Percentiles rank a stretch among this genome's conserved stretches.
These are phyloP conservation scores for Baudoinia panamericana DNA, from an alignment of 495 filamentous ascomycete genomes.

Conservation along the genomic window DNA sequence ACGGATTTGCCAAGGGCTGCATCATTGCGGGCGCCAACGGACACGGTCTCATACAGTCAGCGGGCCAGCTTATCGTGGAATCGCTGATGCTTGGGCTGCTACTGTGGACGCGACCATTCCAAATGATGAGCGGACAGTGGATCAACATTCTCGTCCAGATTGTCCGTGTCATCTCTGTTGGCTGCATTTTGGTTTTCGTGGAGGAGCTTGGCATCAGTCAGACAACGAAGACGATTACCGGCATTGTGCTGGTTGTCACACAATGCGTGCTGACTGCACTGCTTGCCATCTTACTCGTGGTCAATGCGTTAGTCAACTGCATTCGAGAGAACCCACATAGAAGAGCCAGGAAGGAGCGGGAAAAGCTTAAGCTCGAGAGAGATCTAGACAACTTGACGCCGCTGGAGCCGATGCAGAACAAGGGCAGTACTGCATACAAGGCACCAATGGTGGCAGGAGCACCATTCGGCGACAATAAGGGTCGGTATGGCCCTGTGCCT, in stretches of 20 bases:
- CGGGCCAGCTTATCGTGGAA: constrained; percentile 71
- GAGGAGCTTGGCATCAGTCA: constrained; percentile 82
- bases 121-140: constrained; percentile 70
- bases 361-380: constrained; percentile 63
- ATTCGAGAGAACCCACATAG: constrained; percentile 82
- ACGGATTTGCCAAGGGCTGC: constrained; percentile 82
- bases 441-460: constrained; percentile 7
- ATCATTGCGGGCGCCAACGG: constrained; percentile 80
- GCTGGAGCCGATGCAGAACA: constrained; percentile 35
- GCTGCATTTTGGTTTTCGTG: constrained; percentile 85
- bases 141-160: constrained; percentile 90
- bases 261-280: constrained; percentile 73
- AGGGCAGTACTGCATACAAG: constrained; percentile 17
- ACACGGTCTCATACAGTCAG: constrained; percentile 67
- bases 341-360: constrained; percentile 71
- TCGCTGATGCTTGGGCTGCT: constrained; percentile 55
- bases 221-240: constrained; percentile 89
- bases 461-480: constrained; percentile 12
- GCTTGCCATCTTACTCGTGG: constrained; percentile 77
- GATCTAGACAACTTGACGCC: constrained; percentile 82
- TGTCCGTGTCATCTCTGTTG: constrained; percentile 83
- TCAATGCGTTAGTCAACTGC: constrained; percentile 74
- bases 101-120: constrained; percentile 75
- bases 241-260: constrained; percentile 76
- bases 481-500: constrained; percentile 28